A percentile compares a stretch with the other conserved stretches of the same genome.
These are phyloP conservation scores for Aureobasidium sp. DNA, from an alignment of 2,329 filamentous ascomycete species.

Conservation along the genomic window DNA sequence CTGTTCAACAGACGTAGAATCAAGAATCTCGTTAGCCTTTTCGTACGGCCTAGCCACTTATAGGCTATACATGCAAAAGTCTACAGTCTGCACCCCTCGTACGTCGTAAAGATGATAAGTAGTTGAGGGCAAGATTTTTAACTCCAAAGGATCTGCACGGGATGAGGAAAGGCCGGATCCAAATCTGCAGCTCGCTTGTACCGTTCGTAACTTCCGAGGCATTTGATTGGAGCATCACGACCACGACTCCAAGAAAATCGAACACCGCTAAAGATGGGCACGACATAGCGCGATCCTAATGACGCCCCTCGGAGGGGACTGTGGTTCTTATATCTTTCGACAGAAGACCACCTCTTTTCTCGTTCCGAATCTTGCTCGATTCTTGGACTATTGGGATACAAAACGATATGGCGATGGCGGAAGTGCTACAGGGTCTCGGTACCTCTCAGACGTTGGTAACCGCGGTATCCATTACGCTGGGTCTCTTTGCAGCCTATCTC, in stretches of 20 bases:
- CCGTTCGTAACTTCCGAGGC: background rate
- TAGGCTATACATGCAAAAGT: no score
- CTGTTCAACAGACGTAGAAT: background rate
- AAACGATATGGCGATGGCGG: constrained; percentile 2
- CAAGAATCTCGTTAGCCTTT: background rate
- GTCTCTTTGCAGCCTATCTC: constrained; percentile 7
- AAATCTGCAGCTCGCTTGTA: constrained; percentile 3
- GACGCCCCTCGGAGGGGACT: background rate
- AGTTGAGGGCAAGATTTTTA: background rate
- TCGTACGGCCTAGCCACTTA: no score
- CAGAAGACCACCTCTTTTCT: background rate
- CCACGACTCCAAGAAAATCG: background rate
- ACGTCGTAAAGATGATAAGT: background rate
- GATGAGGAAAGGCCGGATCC: background rate
- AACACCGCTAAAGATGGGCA: background rate
- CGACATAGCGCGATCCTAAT: background rate
- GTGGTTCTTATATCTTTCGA: background rate
- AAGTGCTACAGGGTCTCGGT: background rate
- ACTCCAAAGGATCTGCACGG: background rate
- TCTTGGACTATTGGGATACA: background rate
- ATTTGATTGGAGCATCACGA: background rate
- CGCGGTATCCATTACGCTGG: background rate
- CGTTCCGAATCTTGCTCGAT: background rate
- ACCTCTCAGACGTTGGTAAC: background rate
- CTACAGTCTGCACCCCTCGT: background rate